Evolutionary conservation across 768 basidiomycete genomes (phyloP).

Genomic region (Lactarius sanguifluus): DNA sequence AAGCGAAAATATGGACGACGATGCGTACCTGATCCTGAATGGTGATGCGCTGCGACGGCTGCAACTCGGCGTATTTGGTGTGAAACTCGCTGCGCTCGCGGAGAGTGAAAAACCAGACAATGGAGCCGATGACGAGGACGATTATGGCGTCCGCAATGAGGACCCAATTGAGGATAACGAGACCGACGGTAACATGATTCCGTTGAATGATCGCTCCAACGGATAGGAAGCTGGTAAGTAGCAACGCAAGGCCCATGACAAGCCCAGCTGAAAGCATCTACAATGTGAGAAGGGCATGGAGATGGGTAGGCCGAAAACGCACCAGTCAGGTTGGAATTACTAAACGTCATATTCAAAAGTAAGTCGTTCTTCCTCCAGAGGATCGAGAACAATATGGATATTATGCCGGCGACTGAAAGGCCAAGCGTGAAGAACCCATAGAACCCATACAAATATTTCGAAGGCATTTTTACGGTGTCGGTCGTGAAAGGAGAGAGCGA

Average conservation of each 20-base stretch:
- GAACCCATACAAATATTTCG: slow-evolving; percentile 62
- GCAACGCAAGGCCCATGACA: slow-evolving; percentile 62
- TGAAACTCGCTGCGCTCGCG: slow-evolving; percentile 69
- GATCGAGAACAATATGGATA: slow-evolving; percentile 67
- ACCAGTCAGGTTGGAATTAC: slow-evolving; percentile 58
- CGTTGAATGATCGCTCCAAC: slow-evolving; percentile 68
- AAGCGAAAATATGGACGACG: slow-evolving; percentile 25
- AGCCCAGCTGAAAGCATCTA: slow-evolving; percentile 55
- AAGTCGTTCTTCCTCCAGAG: slow-evolving; percentile 67
- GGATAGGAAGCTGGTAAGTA: slow-evolving; percentile 69
- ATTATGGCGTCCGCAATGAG: slow-evolving; percentile 64
- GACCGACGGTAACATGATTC: slow-evolving; percentile 64
- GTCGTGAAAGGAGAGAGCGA: not conserved
- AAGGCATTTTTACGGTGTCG: slow-evolving; percentile 56
- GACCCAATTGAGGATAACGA: slow-evolving; percentile 74
- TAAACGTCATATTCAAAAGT: slow-evolving; percentile 74
- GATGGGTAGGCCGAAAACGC: slow-evolving; percentile 30
- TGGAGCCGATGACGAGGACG: slow-evolving; percentile 63
- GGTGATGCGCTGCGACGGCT: slow-evolving; percentile 46
- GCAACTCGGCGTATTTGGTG: slow-evolving; percentile 50
- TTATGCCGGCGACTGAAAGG: slow-evolving; percentile 66
- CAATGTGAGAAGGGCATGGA: not conserved
- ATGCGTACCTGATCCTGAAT: slow-evolving; percentile 69
- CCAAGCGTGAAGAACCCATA: slow-evolving; percentile 73
- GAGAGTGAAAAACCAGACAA: slow-evolving; percentile 82